These are phyloP conservation scores for Porphyra umbilicalis DNA, from an alignment of 31 red algal species.

Conservation along the genomic window DNA sequence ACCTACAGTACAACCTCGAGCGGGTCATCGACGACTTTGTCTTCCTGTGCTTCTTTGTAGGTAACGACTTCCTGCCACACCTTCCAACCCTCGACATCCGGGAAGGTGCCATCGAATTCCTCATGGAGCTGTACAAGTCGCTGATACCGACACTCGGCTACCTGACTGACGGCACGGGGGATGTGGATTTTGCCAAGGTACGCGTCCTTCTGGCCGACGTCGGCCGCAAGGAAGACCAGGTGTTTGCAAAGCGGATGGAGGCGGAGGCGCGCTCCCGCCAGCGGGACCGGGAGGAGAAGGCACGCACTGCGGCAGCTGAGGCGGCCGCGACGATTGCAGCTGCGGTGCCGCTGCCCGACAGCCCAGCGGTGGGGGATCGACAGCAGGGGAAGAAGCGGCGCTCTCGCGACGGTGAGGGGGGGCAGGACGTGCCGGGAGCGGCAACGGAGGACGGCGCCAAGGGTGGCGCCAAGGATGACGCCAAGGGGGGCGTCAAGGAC, in stretches of 20 bases:
- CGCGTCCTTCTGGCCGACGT: slow-evolving; percentile 44
- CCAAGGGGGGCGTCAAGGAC: too few relatives aligned
- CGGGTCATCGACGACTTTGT: slow-evolving; percentile 91
- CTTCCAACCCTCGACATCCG: slow-evolving; percentile 94
- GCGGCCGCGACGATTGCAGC: background rate
- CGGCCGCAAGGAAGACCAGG: slow-evolving; percentile 53
- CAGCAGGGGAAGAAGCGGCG: background rate
- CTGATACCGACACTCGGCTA: slow-evolving; percentile 44
- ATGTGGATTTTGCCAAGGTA: slow-evolving; percentile 55
- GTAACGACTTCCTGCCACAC: slow-evolving; percentile 98
- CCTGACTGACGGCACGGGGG: slow-evolving; percentile 52
- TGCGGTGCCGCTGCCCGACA: background rate
- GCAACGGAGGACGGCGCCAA: too few relatives aligned
- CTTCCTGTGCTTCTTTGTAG: slow-evolving; percentile 98
- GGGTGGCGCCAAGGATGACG: too few relatives aligned
- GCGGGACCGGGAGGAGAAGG: slow-evolving; percentile 7
- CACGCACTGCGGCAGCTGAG: background rate
- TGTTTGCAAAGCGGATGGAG: slow-evolving; percentile 51
- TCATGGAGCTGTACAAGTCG: slow-evolving; percentile 90
- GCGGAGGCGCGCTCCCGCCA: slow-evolving; percentile 13
- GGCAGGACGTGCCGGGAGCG: background rate
- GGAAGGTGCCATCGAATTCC: slow-evolving; percentile 89
- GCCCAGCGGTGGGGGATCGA: background rate
- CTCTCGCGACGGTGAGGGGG: background rate
- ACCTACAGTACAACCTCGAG: slow-evolving; percentile 60